These are phyloP conservation scores for Solanum lignicaule DNA, from an alignment of 257 asterid species.

Conservation along the genomic window DNA sequence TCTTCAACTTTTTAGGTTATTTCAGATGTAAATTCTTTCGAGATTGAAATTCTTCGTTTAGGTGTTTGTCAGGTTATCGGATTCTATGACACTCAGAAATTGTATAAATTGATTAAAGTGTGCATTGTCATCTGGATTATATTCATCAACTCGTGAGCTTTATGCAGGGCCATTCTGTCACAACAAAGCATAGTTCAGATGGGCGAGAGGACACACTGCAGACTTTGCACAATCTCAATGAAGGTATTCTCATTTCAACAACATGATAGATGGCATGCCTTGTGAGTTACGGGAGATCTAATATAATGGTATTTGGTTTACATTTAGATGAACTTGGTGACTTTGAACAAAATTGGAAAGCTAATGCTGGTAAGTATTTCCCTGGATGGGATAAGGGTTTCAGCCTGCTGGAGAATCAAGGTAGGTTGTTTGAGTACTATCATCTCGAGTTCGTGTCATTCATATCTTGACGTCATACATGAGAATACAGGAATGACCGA, in stretches of 20 bases:
- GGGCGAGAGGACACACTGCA: conserved; percentile 54
- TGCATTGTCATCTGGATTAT: background rate
- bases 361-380: conserved; percentile 42
- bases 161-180: conserved; percentile 68
- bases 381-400: conserved; percentile 65
- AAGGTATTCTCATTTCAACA: conserved; percentile 35
- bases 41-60: background rate
- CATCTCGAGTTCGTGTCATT: background rate
- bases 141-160: background rate
- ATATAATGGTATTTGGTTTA: background rate
- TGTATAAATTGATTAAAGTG: background rate
- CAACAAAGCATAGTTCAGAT: conserved; percentile 38
- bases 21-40: background rate
- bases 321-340: conserved; percentile 54
- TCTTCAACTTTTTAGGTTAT: background rate
- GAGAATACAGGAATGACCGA: too few relatives aligned
- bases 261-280: background rate
- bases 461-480: background rate
- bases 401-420: conserved; percentile 47
- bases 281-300: background rate
- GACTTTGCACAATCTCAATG: conserved; percentile 79
- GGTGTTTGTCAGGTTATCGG: background rate
- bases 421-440: conserved; percentile 9
- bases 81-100: background rate
- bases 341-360: conserved; percentile 74